Percentiles rank a stretch among this genome's conserved stretches.
Evolutionary conservation across 768 basidiomycete species (phyloP).

Genomic region (Gelatoporia subvermispora): DNA sequence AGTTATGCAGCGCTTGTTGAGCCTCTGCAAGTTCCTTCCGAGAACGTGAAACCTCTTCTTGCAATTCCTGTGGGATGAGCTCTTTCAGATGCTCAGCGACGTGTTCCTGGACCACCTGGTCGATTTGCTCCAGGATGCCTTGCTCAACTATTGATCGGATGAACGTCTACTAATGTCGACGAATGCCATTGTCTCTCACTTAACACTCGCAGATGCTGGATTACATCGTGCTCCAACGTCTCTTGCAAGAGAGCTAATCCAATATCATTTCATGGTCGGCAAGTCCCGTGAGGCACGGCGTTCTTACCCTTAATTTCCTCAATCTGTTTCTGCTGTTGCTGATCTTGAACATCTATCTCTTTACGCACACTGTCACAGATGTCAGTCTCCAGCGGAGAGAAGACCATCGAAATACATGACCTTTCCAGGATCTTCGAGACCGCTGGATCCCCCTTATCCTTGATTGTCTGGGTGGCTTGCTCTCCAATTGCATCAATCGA

Average conservation of each 20-base stretch:
- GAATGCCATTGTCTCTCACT: conserved; percentile 27
- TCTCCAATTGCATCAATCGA: conserved; percentile 41
- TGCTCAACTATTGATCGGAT: conserved; percentile 37
- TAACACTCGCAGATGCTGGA: conserved; percentile 39
- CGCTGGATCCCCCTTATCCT: conserved; percentile 34
- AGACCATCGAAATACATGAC: conserved; percentile 17
- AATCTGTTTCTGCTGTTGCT: conserved; percentile 37
- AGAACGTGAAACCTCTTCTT: conserved; percentile 41
- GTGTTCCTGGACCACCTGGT: conserved; percentile 44
- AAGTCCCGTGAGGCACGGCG: neutral
- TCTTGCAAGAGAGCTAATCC: conserved; percentile 43
- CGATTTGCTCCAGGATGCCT: conserved; percentile 44
- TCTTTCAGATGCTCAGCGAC: conserved; percentile 42
- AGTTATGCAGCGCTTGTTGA: conserved; percentile 47
- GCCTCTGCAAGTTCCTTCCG: conserved; percentile 42
- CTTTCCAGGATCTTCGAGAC: conserved; percentile 36
- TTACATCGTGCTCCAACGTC: conserved; percentile 38
- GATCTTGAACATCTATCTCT: conserved; percentile 40
- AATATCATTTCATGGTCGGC: neutral
- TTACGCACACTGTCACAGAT: conserved; percentile 36
- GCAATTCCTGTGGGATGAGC: conserved; percentile 44
- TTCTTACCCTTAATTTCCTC: conserved; percentile 45
- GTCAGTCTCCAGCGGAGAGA: neutral
- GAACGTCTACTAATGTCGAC: neutral
- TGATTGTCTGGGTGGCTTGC: conserved; percentile 39